Percentiles rank a stretch among this genome's conserved stretches.
Evolutionary conservation across 345 rosid genomes (phyloP).

Genomic region (Pistacia vera): DNA sequence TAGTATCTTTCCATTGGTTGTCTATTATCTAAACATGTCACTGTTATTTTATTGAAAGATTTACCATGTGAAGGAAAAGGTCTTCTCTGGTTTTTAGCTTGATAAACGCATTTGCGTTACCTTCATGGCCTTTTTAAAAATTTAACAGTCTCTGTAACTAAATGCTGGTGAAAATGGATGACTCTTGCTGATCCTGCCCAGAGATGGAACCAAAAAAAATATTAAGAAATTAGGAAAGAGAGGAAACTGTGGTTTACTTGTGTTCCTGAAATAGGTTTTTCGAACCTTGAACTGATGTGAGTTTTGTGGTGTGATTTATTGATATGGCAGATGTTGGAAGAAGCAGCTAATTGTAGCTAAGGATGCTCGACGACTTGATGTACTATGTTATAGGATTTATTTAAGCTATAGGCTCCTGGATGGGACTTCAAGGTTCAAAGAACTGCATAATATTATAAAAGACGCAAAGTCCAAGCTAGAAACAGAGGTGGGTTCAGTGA

Average conservation of each 20-base stretch:
- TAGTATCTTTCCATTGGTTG: background rate
- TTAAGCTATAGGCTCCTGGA: slow-evolving; percentile 77
- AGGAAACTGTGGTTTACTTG: background rate
- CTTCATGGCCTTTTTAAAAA: background rate
- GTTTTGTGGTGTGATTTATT: slow-evolving; percentile 25
- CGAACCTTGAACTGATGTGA: slow-evolving; percentile 19
- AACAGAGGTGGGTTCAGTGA: slow-evolving; percentile 79
- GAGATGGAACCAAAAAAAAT: background rate
- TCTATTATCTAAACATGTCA: background rate
- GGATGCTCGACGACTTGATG: slow-evolving; percentile 90
- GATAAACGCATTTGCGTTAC: slow-evolving; percentile 7
- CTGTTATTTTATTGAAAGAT: background rate
- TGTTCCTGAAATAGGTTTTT: slow-evolving; percentile 14
- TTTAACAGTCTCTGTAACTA: background rate
- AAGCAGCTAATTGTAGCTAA: slow-evolving; percentile 81
- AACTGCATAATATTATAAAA: slow-evolving; percentile 62
- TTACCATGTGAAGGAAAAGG: background rate
- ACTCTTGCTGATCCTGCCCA: slow-evolving; percentile 3
- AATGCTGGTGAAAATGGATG: slow-evolving; percentile 3
- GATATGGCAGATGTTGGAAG: slow-evolving; percentile 75
- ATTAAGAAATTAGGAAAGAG: background rate
- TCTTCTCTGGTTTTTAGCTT: background rate
- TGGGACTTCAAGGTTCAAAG: slow-evolving; percentile 74
- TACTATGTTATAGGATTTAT: slow-evolving; percentile 79
- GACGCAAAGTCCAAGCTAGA: slow-evolving; percentile 78